Percentiles rank a stretch among this genome's conserved stretches.
These are phyloP conservation scores for Pythium folliculosum DNA, from an alignment of 352 stramenopile genomes.

Conservation along the genomic window DNA sequence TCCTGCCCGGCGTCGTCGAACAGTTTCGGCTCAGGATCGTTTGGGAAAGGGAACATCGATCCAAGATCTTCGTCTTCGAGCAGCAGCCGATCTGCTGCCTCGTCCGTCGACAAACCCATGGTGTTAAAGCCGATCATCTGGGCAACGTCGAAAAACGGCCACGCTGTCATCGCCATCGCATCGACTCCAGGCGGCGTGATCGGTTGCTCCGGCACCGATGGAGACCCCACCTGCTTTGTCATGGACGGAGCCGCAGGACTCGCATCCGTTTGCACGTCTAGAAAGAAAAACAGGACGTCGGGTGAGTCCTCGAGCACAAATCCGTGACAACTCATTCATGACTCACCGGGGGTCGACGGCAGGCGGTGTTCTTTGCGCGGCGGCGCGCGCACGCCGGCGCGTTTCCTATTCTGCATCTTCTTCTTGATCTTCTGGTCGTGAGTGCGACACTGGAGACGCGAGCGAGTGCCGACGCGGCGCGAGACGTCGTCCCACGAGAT, in stretches of 20 bases:
- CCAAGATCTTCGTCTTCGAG: too few relatives aligned
- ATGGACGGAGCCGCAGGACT: too few relatives aligned
- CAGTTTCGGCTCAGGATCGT: too few relatives aligned
- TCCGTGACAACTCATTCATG: not conserved
- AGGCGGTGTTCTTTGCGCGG: conserved; percentile 13
- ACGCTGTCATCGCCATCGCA: not conserved
- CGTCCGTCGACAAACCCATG: not conserved
- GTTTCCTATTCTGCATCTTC: conserved; percentile 1
- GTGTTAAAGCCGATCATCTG: not conserved
- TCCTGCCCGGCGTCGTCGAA: not conserved
- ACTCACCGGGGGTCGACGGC: not conserved
- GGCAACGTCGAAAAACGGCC: too few relatives aligned
- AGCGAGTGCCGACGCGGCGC: conserved; percentile 23
- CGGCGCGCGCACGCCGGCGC: not conserved
- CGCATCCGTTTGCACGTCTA: too few relatives aligned
- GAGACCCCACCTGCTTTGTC: too few relatives aligned
- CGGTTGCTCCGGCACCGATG: not conserved
- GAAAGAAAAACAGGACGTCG: too few relatives aligned
- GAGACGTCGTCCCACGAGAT: conserved; percentile 12
- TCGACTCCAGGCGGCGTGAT: conserved; percentile 5
- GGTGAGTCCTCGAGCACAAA: not conserved
- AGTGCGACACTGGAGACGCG: conserved; percentile 6
- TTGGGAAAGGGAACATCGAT: too few relatives aligned
- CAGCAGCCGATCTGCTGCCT: not conserved
- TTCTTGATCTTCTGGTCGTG: conserved; percentile 24